A percentile compares a stretch with the other conserved stretches of the same genome.
Conservation (phyloP, 345 rosid genomes). For the Rubroshorea leprosula region DNA sequence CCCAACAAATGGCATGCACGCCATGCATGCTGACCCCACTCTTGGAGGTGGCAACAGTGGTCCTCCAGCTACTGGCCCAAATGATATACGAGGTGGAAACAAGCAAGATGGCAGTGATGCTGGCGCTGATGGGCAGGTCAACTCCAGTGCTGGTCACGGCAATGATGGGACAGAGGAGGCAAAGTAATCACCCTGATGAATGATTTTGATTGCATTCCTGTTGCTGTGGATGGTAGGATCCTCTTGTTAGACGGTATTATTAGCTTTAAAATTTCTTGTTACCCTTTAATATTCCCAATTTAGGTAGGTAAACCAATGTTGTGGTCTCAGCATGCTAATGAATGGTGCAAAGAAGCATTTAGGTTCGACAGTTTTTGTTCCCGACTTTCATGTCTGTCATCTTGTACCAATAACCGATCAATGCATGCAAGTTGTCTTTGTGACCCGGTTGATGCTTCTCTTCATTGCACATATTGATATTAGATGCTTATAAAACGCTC, state of each 20-base stretch:
- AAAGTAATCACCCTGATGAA: conserved; percentile 7
- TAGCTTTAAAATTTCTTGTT: conserved; percentile 4
- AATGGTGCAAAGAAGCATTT: too few relatives aligned
- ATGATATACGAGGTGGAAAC: conserved; percentile 45
- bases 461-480: not conserved
- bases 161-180: conserved; percentile 9
- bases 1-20: conserved; percentile 59
- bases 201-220: not conserved
- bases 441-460: not conserved
- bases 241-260: conserved; percentile 7
- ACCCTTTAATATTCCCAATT: not conserved
- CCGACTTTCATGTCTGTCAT: conserved; percentile 4
- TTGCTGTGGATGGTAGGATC: conserved; percentile 35
- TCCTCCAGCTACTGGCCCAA: conserved; percentile 28
- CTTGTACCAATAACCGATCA: conserved; percentile 8
- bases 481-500: too few relatives aligned
- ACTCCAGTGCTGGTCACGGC: conserved; percentile 20
- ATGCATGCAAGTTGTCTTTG: conserved; percentile 12
- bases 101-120: conserved; percentile 50
- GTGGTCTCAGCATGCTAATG: conserved; percentile 5
- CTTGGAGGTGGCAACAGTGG: conserved; percentile 43
- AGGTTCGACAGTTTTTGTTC: conserved; percentile 1
- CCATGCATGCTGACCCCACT: conserved; percentile 41
- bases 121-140: conserved; percentile 24
- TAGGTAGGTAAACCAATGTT: conserved; percentile 23